Base-by-base conservation (phyloP, 2,329 filamentous ascomycete species). In the Pyricularia grisea region DNA sequence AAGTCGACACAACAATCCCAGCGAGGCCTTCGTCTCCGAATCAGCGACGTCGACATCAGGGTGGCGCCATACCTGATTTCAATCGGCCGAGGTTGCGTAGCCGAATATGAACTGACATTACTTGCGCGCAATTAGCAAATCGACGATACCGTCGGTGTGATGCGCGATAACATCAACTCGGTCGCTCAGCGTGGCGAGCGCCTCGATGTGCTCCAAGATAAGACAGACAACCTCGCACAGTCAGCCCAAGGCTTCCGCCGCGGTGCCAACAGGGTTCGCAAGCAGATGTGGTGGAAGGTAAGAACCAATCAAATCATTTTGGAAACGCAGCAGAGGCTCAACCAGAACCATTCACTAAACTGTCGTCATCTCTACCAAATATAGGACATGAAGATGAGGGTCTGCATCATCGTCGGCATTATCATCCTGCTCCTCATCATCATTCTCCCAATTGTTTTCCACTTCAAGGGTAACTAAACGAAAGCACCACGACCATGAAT, bases 231-330 rank as follows among this genome's bases (percentile, higher is more conserved):
- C 82, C 87, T 99, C 74, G 94, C 94, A 71, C 88, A 90, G 72
- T 97, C 94, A 50, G 94, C 95, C 70, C 93, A 97, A 80, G 93
- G 93, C 72, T 99, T 99, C 88, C 92, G 94, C 76, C 90, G 94
- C 74, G 94, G 95, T 73, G 95, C 96, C 81, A 99, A 98, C 85
- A 87, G 93, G 76, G 94, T 99, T 75, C 90, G 95, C 80, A 94
- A 94, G 85, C 90, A 97, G 81, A 98, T 98, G 94, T 98, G 94
- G 94, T 98, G 94, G 94, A 98, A 98, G 74, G 75, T 75, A 71
- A 63, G 74, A 31, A 17, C 28, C 3, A 5, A 17, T 65, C 23
- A 10, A 67, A 14, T 12, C 25, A 23, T 4, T 3, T 36, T 36
- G 2, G 17, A 25, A 11, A 17, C 5, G 17, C 2, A 23, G 14